A percentile compares a stretch with the other conserved stretches of the same genome.
phyloP scores from a whole-genome alignment of 2,329 filamentous ascomycete genomes.

The Calonectria naviculata region DNA sequence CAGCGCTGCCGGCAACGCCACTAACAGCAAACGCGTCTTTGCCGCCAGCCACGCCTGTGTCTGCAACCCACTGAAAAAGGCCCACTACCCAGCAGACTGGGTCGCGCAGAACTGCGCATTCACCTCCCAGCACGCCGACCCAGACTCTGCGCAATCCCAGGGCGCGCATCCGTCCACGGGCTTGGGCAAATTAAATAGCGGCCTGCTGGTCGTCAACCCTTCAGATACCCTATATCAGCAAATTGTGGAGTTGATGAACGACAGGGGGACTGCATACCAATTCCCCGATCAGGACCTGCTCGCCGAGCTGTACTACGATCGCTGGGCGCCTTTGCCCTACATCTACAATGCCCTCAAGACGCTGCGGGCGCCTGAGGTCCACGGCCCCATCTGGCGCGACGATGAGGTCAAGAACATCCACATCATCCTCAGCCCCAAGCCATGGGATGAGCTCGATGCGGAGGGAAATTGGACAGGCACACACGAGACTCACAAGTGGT shows the following conservation, averaged over 20 bases:
- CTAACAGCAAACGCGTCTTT: slow-evolving; percentile 71
- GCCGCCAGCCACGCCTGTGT: slow-evolving; percentile 87
- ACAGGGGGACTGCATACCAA: slow-evolving; percentile 58
- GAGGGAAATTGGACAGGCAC: slow-evolving; percentile 56
- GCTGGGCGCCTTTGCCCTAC: slow-evolving; percentile 70
- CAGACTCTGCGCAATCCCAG: slow-evolving; percentile 57
- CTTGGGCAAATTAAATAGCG: slow-evolving; percentile 61
- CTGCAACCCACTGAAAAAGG: slow-evolving; percentile 83
- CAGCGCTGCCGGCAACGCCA: slow-evolving; percentile 29
- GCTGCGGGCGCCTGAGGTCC: slow-evolving; percentile 63
- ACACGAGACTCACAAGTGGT: slow-evolving; percentile 66
- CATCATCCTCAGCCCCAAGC: slow-evolving; percentile 71
- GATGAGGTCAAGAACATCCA: slow-evolving; percentile 70
- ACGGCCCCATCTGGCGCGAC: slow-evolving; percentile 67
- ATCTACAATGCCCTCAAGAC: slow-evolving; percentile 74
- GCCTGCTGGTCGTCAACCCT: slow-evolving; percentile 68
- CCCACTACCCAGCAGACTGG: slow-evolving; percentile 83
- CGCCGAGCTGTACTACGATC: slow-evolving; percentile 63
- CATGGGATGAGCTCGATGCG: slow-evolving; percentile 65
- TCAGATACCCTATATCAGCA: slow-evolving; percentile 58
- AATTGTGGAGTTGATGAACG: slow-evolving; percentile 63
- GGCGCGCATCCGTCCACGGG: slow-evolving; percentile 57
- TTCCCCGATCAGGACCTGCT: slow-evolving; percentile 72
- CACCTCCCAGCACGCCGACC: slow-evolving; percentile 61
- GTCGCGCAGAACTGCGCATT: slow-evolving; percentile 67